Evolutionary conservation across 495 filamentous ascomycete genomes (phyloP).

Genomic region (Hypoxylon trugodes): DNA sequence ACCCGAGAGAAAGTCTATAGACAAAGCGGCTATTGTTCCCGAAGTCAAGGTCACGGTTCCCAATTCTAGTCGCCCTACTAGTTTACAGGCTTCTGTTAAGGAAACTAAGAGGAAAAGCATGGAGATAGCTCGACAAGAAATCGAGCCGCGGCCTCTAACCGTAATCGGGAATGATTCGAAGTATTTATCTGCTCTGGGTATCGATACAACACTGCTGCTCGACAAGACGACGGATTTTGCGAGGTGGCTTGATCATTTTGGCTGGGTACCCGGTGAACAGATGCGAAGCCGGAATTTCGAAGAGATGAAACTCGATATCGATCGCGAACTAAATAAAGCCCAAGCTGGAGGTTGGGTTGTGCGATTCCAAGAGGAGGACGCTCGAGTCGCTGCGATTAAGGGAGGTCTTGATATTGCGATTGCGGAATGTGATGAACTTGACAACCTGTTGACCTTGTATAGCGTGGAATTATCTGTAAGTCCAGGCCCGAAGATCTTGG

Average conservation of each 20-base stretch:
- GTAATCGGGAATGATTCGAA: conserved; percentile 78
- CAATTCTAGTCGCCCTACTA: conserved; percentile 46
- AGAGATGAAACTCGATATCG: conserved; percentile 80
- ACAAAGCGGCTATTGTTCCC: conserved; percentile 51
- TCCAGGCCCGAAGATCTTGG: conserved; percentile 22
- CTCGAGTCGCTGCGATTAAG: conserved; percentile 82
- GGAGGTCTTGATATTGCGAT: conserved; percentile 86
- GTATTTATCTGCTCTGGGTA: conserved; percentile 78
- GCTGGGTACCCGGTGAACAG: conserved; percentile 80
- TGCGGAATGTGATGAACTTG: conserved; percentile 92
- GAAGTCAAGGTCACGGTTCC: conserved; percentile 61
- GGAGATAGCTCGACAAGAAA: conserved; percentile 47
- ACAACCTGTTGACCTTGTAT: conserved; percentile 91
- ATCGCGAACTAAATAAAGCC: conserved; percentile 85
- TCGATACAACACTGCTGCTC: conserved; percentile 74
- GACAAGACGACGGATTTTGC: conserved; percentile 73
- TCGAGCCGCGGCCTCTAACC: conserved; percentile 62
- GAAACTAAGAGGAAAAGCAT: conserved; percentile 49
- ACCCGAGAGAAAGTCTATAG: conserved; percentile 46
- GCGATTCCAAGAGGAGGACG: conserved; percentile 87
- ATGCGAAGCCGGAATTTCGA: conserved; percentile 78
- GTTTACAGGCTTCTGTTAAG: conserved; percentile 52
- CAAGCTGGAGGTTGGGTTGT: conserved; percentile 94
- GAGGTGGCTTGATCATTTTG: conserved; percentile 82
- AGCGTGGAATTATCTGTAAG: conserved; percentile 91